Evolutionary conservation across 2,329 filamentous ascomycete genomes (phyloP), one percentile per base, ranked within the genome.

Genomic region (Neonectria coccinea): DNA sequence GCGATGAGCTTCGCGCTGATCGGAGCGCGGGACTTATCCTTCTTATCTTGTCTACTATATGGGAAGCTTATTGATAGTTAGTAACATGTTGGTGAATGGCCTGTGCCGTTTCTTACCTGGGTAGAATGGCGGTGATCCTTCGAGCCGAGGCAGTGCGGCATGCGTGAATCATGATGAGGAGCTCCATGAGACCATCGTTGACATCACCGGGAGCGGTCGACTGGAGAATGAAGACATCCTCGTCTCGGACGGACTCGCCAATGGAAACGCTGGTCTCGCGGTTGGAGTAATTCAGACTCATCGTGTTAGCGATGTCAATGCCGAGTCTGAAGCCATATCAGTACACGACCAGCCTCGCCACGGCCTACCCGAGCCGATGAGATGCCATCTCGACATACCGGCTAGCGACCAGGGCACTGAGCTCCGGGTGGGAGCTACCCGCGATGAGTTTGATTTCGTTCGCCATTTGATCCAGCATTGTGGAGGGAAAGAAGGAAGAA

Each of bases 201-300:
- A 98, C 97, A 78, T 97, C 94, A 78, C 95, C 94, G 2, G 95
- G 95, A 44, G 92, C 91, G 52, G 96, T 97, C 25, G 95, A 97
- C 82, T 98, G 95, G 65, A 98, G 86, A 74, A 98, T 97, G 83
- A 97, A 98, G 77, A 97, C 94, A 88, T 98, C 95, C 86, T 98
- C 95, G 79, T 98, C 95, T 81, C 95, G 88, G 59, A 98, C 95
- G 68, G 92, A 97, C 83, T 98, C 95, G 78, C 95, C 94, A 74
- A 97, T 97, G 20, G 94, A 97, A 62, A 98, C 94, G 72, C 91
- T 93, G 56, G 91, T 94, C 78, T 96, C 92, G 75, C 93, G 91
- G 79, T 95, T 95, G 52, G 92, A 94, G 82, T 94, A 94, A 77
- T 94, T 92, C 67, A 95, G 84, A 68, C 91, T 91, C 83, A 93